phyloP scores from a whole-genome alignment of 306 rosid genomes.

The Cucurbita ficifolia region DNA sequence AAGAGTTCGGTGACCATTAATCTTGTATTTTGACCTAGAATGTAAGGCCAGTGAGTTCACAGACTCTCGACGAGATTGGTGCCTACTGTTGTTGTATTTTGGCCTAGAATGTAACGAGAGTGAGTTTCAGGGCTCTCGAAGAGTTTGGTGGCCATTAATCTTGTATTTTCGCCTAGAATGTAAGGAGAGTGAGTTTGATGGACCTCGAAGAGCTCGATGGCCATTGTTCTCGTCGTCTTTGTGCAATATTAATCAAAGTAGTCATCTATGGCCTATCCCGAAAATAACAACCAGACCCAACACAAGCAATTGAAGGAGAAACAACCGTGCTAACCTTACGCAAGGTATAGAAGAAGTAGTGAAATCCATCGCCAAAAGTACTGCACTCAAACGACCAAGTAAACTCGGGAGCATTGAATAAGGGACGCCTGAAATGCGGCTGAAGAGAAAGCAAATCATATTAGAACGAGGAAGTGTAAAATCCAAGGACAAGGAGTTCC shows the following conservation, averaged over 20 bases:
- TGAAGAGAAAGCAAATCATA: constrained; percentile 18
- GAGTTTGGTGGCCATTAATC: not conserved
- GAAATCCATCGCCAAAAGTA: constrained; percentile 82
- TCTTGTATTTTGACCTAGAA: not conserved
- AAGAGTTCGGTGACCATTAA: too few relatives aligned
- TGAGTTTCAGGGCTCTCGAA: not conserved
- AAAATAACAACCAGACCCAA: not conserved
- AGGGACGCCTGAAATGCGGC: constrained; percentile 89
- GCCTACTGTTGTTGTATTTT: not conserved
- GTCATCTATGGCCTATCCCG: not conserved
- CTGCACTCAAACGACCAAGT: constrained; percentile 85
- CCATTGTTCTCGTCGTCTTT: not conserved
- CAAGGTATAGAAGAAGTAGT: constrained; percentile 66
- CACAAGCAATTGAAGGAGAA: not conserved
- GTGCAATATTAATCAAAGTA: not conserved
- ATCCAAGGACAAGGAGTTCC: not conserved
- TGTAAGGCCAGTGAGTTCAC: not conserved
- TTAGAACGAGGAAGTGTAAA: not conserved
- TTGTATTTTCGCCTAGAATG: not conserved
- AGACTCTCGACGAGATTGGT: not conserved
- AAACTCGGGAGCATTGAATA: constrained; percentile 59
- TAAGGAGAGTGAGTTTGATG: not conserved
- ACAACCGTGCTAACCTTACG: constrained; percentile 50
- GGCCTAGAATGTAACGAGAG: not conserved
- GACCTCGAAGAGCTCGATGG: not conserved